Percentiles rank a stretch among this genome's conserved stretches.
Evolutionary conservation across 148 eudicot genomes (phyloP).

Genomic region (Oxyria digyna): DNA sequence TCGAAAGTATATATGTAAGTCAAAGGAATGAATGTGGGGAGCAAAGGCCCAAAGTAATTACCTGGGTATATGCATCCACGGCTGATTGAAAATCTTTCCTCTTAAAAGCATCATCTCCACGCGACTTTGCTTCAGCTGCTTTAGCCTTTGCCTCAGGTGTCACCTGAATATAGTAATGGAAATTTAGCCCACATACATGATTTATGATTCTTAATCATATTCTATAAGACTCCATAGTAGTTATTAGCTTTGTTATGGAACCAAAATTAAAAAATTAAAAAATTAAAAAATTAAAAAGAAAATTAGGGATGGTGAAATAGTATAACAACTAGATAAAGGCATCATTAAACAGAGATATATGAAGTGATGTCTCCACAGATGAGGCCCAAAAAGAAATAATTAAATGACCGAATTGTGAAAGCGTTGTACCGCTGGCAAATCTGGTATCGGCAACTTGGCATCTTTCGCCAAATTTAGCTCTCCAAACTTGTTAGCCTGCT

Average conservation of each 20-base stretch:
- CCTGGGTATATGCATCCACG: conserved; percentile 87
- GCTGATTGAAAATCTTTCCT: conserved; percentile 54
- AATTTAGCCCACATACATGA: not conserved
- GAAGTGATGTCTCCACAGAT: not conserved
- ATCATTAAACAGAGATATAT: not conserved
- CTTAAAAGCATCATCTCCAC: conserved; percentile 74
- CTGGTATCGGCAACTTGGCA: conserved; percentile 24
- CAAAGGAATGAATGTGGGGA: not conserved
- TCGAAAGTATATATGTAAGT: not conserved
- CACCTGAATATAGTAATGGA: conserved; percentile 27
- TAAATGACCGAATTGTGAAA: not conserved
- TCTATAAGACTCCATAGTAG: not conserved
- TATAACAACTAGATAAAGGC: not conserved
- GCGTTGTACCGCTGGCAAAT: conserved; percentile 42
- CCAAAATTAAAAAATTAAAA: no score
- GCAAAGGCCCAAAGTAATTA: conserved; percentile 5
- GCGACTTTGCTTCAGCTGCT: conserved; percentile 82
- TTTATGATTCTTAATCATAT: not conserved
- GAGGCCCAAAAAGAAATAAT: not conserved
- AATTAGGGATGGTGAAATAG: not conserved
- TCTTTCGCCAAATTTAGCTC: conserved; percentile 22
- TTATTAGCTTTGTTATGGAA: not conserved
- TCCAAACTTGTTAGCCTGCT: conserved; percentile 15
- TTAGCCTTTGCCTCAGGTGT: conserved; percentile 67
- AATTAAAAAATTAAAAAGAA: no score